Conservation (phyloP, 805 yeast species). For the Hanseniaspora valbyensis region DNA sequence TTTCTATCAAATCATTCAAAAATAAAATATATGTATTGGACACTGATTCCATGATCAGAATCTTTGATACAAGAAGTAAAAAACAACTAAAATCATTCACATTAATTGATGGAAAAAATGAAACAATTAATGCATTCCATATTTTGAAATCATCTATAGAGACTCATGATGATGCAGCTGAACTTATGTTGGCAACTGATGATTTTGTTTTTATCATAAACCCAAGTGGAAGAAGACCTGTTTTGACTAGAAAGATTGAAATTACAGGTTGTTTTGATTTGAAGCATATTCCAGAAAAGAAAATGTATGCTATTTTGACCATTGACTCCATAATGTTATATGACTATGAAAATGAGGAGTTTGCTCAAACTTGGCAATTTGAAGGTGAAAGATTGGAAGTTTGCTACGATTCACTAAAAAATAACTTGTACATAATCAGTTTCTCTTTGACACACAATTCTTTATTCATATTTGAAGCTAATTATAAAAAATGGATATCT, state of each 20-base stretch:
- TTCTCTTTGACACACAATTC: constrained; percentile 22
- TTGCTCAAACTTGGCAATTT: constrained; percentile 22
- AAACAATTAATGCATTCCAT: constrained; percentile 26
- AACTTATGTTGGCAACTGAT: constrained; percentile 26
- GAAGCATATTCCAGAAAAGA: constrained; percentile 20
- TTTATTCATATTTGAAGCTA: constrained; percentile 25
- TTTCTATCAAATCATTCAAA: constrained; percentile 31
- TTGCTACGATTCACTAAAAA: constrained; percentile 4
- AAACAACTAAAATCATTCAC: constrained; percentile 31
- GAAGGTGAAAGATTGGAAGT: constrained; percentile 21
- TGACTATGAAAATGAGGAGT: constrained; percentile 14
- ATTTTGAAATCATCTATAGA: constrained; percentile 19
- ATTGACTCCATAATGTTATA: constrained; percentile 14
- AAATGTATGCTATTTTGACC: constrained; percentile 20
- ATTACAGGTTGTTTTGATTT: constrained; percentile 19
- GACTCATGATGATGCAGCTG: constrained; percentile 13
- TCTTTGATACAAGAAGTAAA: constrained; percentile 24
- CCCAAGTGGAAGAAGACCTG: constrained; percentile 36
- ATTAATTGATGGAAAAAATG: constrained; percentile 26
- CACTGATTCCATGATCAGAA: constrained; percentile 28
- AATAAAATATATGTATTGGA: constrained; percentile 30
- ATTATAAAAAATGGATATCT: constrained; percentile 30
- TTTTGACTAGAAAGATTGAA: constrained; percentile 22
- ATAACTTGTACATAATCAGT: constrained; percentile 19
- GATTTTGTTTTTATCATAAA: constrained; percentile 52